A percentile compares a stretch with the other conserved stretches of the same genome.
Conservation (phyloP, 805 yeast genomes). For the Metschnikowia orientalis region DNA sequence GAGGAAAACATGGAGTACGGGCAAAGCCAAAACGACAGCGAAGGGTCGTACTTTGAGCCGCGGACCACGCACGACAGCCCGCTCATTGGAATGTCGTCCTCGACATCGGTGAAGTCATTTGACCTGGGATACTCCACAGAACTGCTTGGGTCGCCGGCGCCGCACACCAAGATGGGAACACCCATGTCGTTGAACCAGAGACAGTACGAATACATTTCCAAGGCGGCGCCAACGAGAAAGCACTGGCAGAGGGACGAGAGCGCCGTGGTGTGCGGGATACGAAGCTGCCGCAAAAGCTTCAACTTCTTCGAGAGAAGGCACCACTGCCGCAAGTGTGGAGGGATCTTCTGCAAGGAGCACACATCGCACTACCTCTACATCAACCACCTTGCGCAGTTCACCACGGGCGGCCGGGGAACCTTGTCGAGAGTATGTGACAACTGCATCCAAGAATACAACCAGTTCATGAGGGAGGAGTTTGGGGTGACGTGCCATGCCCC, state of each 20-base stretch:
- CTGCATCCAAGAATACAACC: constrained; percentile 61
- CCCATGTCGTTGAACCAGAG: constrained; percentile 15
- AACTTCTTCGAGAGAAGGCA: constrained; percentile 76
- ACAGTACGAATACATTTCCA: constrained; percentile 26
- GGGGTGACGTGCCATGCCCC: constrained; percentile 23
- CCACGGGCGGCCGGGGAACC: constrained; percentile 64
- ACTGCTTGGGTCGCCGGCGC: constrained; percentile 16
- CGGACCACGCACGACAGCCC: not conserved
- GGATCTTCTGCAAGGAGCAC: constrained; percentile 70
- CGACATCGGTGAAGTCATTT: constrained; percentile 27
- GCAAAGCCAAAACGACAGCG: constrained; percentile 4
- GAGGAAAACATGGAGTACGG: constrained; percentile 13
- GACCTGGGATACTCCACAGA: constrained; percentile 31
- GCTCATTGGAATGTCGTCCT: constrained; percentile 13
- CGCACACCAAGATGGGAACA: constrained; percentile 9
- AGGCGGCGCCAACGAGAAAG: constrained; percentile 47
- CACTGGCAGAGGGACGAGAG: constrained; percentile 76
- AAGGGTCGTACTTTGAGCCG: constrained; percentile 3
- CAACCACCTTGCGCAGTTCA: constrained; percentile 56
- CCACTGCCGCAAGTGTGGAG: constrained; percentile 85
- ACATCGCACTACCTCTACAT: constrained; percentile 52
- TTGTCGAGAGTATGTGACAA: constrained; percentile 65
- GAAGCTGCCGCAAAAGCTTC: constrained; percentile 57
- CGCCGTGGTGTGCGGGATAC: constrained; percentile 56
- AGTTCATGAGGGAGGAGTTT: constrained; percentile 40